Percentiles rank a stretch among this genome's conserved stretches.
These are phyloP conservation scores for Mrakia frigida DNA, from an alignment of 768 basidiomycete genomes.

Conservation along the genomic window DNA sequence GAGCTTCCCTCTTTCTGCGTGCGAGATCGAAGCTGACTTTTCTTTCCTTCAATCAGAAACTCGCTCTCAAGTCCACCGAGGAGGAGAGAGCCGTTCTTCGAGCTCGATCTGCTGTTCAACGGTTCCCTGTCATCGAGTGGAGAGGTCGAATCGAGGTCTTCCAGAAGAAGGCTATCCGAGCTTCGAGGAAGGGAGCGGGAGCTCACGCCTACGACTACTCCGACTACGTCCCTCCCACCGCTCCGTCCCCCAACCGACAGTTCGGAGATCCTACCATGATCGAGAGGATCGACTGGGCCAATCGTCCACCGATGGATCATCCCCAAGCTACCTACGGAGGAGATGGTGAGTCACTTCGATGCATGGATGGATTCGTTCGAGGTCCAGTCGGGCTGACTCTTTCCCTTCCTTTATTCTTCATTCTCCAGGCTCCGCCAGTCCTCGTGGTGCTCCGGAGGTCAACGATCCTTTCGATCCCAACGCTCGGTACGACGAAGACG, in stretches of 20 bases:
- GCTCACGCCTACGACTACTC: conserved; percentile 33
- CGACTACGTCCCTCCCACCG: conserved; percentile 28
- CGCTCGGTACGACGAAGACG: conserved; percentile 14
- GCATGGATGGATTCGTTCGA: too few relatives aligned
- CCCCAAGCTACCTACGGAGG: conserved; percentile 23
- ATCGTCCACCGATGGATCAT: conserved; percentile 26
- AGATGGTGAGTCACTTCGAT: background rate
- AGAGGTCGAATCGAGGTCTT: conserved; percentile 87
- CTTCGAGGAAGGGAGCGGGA: conserved; percentile 31
- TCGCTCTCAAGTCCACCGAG: conserved; percentile 82
- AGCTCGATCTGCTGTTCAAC: conserved; percentile 87
- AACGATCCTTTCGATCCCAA: conserved; percentile 30
- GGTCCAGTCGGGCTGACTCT: too few relatives aligned
- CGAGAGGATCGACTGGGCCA: conserved; percentile 30
- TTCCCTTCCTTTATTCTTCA: too few relatives aligned
- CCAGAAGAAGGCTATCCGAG: conserved; percentile 71
- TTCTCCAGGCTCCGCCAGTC: background rate
- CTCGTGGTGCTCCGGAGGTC: conserved; percentile 16
- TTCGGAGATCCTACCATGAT: conserved; percentile 31
- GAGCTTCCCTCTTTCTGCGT: background rate
- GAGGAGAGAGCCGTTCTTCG: conserved; percentile 88
- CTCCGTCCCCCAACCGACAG: background rate
- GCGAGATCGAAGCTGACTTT: too few relatives aligned
- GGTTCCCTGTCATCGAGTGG: conserved; percentile 97
- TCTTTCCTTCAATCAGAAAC: conserved; percentile 48